Base-by-base conservation (phyloP, 2,329 filamentous ascomycete genomes). In the Scytalidium sp. region DNA sequence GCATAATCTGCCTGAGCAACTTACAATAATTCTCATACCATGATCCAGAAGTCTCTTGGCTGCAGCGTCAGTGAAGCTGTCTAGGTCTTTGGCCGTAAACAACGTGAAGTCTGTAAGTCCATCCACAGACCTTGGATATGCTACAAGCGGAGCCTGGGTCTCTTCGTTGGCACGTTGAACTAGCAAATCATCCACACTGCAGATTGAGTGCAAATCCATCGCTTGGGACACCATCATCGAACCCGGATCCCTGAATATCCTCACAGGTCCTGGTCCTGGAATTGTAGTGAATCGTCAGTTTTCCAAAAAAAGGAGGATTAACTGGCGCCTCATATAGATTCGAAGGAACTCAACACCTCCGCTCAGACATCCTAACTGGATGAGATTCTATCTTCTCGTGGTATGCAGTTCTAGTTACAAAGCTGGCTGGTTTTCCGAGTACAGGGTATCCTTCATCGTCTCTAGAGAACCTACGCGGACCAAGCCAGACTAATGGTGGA, bases 101-200 rank as follows among this genome's bases (percentile, higher is more conserved):
- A 41, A 41, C 39, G 17, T 7, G n/a, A 41, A 41, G 39, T 41
- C 39, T 17, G 17, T 23, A 17, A 21, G 17, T 27, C 43, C 43
- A 15, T 46, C 23, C 32, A 5, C 21, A 5, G 43, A 29, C 8
- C 43, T 32, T 19, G 43, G 43, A 46, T 29, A 46, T 29, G 43
- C 43, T 36, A 46, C 15, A 17, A 46, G 23, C 13, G n/a, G 23
- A 5, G 20, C 9, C 8, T 46, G 17, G 17, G 13, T 9, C 20
- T 17, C 23, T 10, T 19, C 17, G 15, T 23, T 27, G 4, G 43
- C 43, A 27, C 43, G 43, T 17, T 46, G 43, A 5, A 46, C 43
- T 10, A 46, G 43, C 15, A 46, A 23, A 11, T 46, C 43, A 21
- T 46, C 25, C 17, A 41, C 39, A n/a, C 39, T 41, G 7, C 39